Evolutionary conservation across 176 grass and related monocot genomes (phyloP), one percentile per base, ranked within the genome.

Genomic region (Leersia perrieri): DNA sequence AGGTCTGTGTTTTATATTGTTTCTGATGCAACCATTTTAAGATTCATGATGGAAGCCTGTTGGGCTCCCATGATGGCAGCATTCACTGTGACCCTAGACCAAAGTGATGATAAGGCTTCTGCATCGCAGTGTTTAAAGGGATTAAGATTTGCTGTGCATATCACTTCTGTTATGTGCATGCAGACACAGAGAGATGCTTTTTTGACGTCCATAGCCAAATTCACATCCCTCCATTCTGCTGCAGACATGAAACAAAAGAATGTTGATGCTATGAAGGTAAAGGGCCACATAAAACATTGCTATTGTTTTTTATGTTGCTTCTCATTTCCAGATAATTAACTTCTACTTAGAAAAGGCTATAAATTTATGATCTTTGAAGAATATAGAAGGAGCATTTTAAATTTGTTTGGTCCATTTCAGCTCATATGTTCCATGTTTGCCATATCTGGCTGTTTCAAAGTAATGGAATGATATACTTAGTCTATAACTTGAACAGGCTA

Each of bases 41-140:
- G 86, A 72, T 94, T 95, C 86, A 98, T 98, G 92, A 94, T 98
- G 88, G 96, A 95, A 58, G 89, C 90, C n/a, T 98, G 92, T 72
- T 98, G 96, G 96, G 96, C 96, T 36, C 96, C 96, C 78, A 87
- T 98, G 86, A 98, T 98, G 92, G 96, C 92, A 87, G 96, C 96
- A 44, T 98, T 98, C 83, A 98, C 82, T 88, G 86, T 98, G 74
- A 94, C 89, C 13, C 86, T 98, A 9, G 96, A 98, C 69, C 84
- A 91, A 64, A 93, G 88, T 87, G 88, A 95, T 73, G 92, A 98
- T 79, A 94, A 90, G 73, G 90, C 92, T 88, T 90, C 90, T 4
- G 89, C 92, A 64, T 83, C 92, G 20, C 96, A 98, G 82, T 98
- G 92, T 87, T 89, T 98, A 55, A 88, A 91, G 62, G 96, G 96